Percentiles rank a stretch among this genome's conserved stretches.
phyloP scores from a whole-genome alignment of 106 monocot species.

The Cymbidium sinense region DNA sequence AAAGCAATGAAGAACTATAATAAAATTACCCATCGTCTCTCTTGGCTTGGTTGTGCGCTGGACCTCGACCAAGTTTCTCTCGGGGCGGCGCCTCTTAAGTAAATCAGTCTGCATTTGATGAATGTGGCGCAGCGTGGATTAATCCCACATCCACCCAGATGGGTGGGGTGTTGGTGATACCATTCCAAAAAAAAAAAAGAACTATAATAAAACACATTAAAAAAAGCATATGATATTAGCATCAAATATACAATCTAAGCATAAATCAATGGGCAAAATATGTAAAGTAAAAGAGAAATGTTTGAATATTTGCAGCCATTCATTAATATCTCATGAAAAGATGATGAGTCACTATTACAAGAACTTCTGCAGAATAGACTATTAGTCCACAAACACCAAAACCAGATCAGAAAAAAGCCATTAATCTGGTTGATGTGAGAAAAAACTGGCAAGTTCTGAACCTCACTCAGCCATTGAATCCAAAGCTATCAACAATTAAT shows the following conservation, averaged over 20 bases:
- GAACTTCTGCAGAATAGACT: not conserved
- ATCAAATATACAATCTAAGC: too few relatives aligned
- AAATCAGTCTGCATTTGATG: too few relatives aligned
- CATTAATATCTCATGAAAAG: not conserved
- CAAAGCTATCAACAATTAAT: constrained; percentile 1
- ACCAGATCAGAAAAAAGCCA: not conserved
- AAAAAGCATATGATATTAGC: too few relatives aligned
- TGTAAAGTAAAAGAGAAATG: not conserved
- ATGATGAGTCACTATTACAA: not conserved
- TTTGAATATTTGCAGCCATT: not conserved
- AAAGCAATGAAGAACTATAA: not conserved
- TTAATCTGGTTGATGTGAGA: not conserved
- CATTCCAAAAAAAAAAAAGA: too few relatives aligned
- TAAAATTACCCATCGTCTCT: too few relatives aligned
- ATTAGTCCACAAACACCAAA: not conserved
- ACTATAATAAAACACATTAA: not conserved
- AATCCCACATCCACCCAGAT: too few relatives aligned
- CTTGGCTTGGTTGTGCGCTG: too few relatives aligned
- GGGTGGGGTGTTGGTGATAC: too few relatives aligned
- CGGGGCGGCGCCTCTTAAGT: too few relatives aligned
- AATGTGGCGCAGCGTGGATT: too few relatives aligned
- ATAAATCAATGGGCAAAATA: not conserved
- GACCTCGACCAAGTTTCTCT: too few relatives aligned
- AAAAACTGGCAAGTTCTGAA: not conserved
- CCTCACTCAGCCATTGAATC: not conserved